Evolutionary conservation across 306 rosid genomes (phyloP).

Genomic region (Cucurbita maxima): DNA sequence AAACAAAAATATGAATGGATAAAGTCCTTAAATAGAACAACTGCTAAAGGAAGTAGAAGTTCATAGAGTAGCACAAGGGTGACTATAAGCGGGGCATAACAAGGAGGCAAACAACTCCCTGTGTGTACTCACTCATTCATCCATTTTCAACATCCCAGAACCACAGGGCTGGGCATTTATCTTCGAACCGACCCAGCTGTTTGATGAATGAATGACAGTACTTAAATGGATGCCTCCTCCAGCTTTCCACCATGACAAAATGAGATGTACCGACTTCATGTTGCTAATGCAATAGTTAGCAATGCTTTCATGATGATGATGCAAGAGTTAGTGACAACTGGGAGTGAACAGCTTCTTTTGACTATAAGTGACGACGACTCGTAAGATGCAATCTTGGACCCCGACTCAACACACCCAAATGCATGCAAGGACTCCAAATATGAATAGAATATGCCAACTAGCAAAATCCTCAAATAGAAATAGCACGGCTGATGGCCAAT

Average conservation of each 20-base stretch:
- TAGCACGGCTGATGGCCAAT: slow-evolving; percentile 70
- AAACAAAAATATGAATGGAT: slow-evolving; percentile 9
- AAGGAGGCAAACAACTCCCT: not conserved
- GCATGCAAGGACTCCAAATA: slow-evolving; percentile 45
- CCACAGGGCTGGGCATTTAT: not conserved
- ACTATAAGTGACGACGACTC: slow-evolving; percentile 44
- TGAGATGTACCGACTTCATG: not conserved
- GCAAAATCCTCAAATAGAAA: slow-evolving; percentile 44
- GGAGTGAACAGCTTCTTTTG: slow-evolving; percentile 11
- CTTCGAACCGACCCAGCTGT: not conserved
- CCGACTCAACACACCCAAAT: slow-evolving; percentile 57
- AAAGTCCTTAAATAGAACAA: slow-evolving; percentile 2
- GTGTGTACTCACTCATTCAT: not conserved
- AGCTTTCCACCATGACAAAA: slow-evolving; percentile 1
- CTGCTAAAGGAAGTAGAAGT: slow-evolving; percentile 2
- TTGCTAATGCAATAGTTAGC: slow-evolving; percentile 13
- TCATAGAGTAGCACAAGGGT: slow-evolving; percentile 7
- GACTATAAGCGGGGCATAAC: not conserved
- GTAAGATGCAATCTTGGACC: slow-evolving; percentile 71
- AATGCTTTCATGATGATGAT: slow-evolving; percentile 11
- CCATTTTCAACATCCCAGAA: not conserved
- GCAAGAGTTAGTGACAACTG: slow-evolving; percentile 12
- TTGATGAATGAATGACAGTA: not conserved
- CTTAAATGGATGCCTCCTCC: not conserved
- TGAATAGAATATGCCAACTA: slow-evolving; percentile 18